Conservation (phyloP, 2,329 filamentous ascomycete genomes). For the Diaporthe humulicola region DNA sequence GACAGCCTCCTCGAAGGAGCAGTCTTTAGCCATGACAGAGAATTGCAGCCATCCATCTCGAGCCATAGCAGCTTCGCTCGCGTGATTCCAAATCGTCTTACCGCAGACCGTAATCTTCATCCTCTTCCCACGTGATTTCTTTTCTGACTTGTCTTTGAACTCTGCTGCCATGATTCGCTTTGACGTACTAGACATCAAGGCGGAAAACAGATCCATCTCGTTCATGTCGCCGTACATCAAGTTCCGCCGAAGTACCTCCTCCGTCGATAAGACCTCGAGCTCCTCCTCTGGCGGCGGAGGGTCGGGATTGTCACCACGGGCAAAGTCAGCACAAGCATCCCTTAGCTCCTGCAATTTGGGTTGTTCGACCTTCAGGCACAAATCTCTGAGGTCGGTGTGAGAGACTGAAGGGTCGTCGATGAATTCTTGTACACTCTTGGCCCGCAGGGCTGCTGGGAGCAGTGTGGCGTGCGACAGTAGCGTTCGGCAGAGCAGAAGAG, state of each 20-base stretch:
- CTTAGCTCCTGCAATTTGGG: slow-evolving; percentile 62
- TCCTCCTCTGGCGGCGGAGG: slow-evolving; percentile 46
- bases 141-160: slow-evolving; percentile 48
- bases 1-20: slow-evolving; percentile 57
- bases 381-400: slow-evolving; percentile 57
- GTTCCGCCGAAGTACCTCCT: slow-evolving; percentile 44
- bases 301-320: slow-evolving; percentile 51
- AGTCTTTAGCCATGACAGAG: slow-evolving; percentile 63
- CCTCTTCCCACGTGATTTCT: slow-evolving; percentile 49
- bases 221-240: slow-evolving; percentile 45
- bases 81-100: slow-evolving; percentile 64
- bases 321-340: slow-evolving; percentile 64
- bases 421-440: slow-evolving; percentile 60
- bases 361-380: slow-evolving; percentile 61
- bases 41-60: slow-evolving; percentile 65
- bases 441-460: slow-evolving; percentile 58
- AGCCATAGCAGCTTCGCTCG: slow-evolving; percentile 59
- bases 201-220: slow-evolving; percentile 43
- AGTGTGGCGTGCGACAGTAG: slow-evolving; percentile 59
- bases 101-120: slow-evolving; percentile 62
- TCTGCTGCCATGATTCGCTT: slow-evolving; percentile 2
- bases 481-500: slow-evolving; percentile 61
- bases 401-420: slow-evolving; percentile 56
- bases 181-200: slow-evolving; percentile 45
- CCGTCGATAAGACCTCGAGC: slow-evolving; percentile 48